Conservation (phyloP, 352 stramenopile genomes). For the Blastocystis sp. region DNA sequence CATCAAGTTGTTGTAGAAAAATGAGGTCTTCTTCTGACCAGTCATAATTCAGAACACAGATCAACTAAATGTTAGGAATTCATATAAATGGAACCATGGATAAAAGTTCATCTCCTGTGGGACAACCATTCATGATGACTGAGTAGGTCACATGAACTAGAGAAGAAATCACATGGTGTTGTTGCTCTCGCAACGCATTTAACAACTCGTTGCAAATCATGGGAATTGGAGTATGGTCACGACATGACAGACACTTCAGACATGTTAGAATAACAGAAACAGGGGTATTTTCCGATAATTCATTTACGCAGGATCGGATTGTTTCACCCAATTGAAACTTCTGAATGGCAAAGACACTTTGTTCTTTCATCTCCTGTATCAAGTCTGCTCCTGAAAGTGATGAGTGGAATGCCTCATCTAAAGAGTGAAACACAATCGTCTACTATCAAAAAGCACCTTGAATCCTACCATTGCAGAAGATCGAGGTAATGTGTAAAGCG, state of each 20-base stretch:
- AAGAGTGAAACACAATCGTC: background rate
- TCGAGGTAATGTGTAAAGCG: background rate
- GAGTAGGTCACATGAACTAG: background rate
- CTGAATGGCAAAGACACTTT: background rate
- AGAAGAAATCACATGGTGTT: background rate
- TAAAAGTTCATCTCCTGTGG: background rate
- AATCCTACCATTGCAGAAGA: background rate
- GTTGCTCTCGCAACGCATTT: background rate
- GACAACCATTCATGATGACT: background rate
- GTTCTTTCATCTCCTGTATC: background rate
- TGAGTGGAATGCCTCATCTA: background rate
- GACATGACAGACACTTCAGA: background rate
- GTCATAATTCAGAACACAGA: background rate
- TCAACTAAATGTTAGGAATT: background rate
- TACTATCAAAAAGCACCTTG: background rate
- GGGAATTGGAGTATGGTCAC: background rate
- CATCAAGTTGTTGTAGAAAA: slow-evolving; percentile 33
- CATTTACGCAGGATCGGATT: background rate
- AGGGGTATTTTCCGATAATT: background rate
- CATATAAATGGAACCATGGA: background rate
- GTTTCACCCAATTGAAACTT: background rate
- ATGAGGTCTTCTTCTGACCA: background rate
- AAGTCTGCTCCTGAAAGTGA: background rate
- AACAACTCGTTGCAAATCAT: background rate
- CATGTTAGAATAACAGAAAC: background rate